These are phyloP conservation scores for Paradendryphiella salina DNA, from an alignment of 2,329 filamentous ascomycete genomes.

Conservation along the genomic window DNA sequence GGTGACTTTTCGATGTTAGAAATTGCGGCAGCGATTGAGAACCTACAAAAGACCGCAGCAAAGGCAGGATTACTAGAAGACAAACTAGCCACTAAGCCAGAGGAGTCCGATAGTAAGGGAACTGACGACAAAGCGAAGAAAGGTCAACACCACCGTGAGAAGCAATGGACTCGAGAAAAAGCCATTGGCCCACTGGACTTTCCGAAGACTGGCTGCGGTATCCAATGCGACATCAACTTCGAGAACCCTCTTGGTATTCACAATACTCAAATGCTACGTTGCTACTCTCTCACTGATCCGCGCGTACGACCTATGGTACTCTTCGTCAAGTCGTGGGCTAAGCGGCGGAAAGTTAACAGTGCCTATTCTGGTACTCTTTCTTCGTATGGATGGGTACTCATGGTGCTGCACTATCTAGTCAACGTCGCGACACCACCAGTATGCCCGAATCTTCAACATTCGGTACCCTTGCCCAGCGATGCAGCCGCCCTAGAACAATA, in stretches of 20 bases:
- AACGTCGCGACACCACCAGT: slow-evolving; percentile 81
- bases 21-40: slow-evolving; percentile 1
- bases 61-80: slow-evolving; percentile 6
- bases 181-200: slow-evolving; percentile 67
- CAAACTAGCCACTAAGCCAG: slow-evolving; percentile 5
- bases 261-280: slow-evolving; percentile 80
- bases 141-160: slow-evolving; percentile 34
- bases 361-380: slow-evolving; percentile 84
- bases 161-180: slow-evolving; percentile 52
- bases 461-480: slow-evolving; percentile 43
- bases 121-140: slow-evolving; percentile 4
- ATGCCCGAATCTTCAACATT: slow-evolving; percentile 76
- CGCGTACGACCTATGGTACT: slow-evolving; percentile 78
- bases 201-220: slow-evolving; percentile 74
- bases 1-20: slow-evolving; percentile 12
- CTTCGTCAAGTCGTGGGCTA: slow-evolving; percentile 91
- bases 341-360: slow-evolving; percentile 80
- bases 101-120: slow-evolving; percentile 10
- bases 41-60: slow-evolving; percentile 3
- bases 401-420: slow-evolving; percentile 88
- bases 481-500: slow-evolving; percentile 41
- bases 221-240: slow-evolving; percentile 92
- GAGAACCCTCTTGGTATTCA: slow-evolving; percentile 80
- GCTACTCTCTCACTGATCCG: slow-evolving; percentile 77
- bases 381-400: slow-evolving; percentile 88